These are phyloP conservation scores for Yamadazyma olivae DNA, from an alignment of 805 yeast species.

Conservation along the genomic window DNA sequence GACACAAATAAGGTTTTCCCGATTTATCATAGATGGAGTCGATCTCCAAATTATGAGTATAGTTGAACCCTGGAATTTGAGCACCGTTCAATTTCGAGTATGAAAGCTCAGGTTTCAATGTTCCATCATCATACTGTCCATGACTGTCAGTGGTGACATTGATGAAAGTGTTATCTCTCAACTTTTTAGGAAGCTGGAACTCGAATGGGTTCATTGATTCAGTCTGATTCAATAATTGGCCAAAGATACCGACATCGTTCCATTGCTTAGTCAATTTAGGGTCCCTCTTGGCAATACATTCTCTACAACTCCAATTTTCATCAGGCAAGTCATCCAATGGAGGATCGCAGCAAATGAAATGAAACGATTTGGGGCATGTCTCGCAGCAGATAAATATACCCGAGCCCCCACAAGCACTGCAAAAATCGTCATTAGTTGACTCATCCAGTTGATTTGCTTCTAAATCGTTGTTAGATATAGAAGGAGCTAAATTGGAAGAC, in stretches of 20 bases:
- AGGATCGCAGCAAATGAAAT: constrained; percentile 87
- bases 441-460: constrained; percentile 9
- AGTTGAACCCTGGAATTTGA: constrained; percentile 36
- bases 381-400: constrained; percentile 94
- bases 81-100: constrained; percentile 26
- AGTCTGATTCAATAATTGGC: constrained; percentile 62
- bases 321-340: constrained; percentile 86
- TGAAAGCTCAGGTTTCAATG: constrained; percentile 48
- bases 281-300: constrained; percentile 53
- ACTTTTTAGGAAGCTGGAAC: constrained; percentile 56
- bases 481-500: constrained; percentile 22
- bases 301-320: constrained; percentile 86
- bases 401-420: constrained; percentile 85
- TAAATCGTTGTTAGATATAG: constrained; percentile 5
- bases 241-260: constrained; percentile 46
- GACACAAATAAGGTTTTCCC: constrained; percentile 71
- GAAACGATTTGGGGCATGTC: constrained; percentile 88
- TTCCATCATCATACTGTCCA: constrained; percentile 66
- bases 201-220: constrained; percentile 48
- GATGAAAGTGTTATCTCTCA: constrained; percentile 65
- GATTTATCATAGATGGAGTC: constrained; percentile 63
- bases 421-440: constrained; percentile 73
- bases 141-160: constrained; percentile 63
- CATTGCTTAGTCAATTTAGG: constrained; percentile 19
- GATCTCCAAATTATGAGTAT: constrained; percentile 54